A percentile compares a stretch with the other conserved stretches of the same genome.
phyloP scores from a whole-genome alignment of 2,329 filamentous ascomycete genomes.

The Boeremia lycopersici region DNA sequence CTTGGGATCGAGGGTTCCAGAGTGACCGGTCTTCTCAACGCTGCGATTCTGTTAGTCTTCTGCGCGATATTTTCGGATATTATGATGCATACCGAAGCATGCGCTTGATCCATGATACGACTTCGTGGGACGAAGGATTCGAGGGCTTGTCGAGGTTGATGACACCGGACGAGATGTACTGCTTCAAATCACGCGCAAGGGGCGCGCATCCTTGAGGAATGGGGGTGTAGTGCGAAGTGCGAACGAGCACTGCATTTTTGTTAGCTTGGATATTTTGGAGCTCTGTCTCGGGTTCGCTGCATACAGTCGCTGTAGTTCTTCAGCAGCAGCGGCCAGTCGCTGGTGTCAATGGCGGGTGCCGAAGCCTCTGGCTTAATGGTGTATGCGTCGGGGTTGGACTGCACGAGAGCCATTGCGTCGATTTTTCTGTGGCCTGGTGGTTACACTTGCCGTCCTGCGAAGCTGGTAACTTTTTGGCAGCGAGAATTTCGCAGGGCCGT shows the following conservation, averaged over 20 bases:
- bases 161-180: constrained; percentile 94
- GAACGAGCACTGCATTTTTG: constrained; percentile 73
- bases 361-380: constrained; percentile 90
- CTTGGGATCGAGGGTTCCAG: constrained; percentile 96
- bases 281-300: constrained; percentile 51
- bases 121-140: constrained; percentile 97
- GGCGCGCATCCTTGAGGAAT: constrained; percentile 93
- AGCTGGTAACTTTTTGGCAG: constrained; percentile 34
- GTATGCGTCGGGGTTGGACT: constrained; percentile 67
- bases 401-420: constrained; percentile 45
- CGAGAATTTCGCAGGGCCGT: constrained; percentile 12
- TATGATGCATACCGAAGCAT: constrained; percentile 73
- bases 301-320: constrained; percentile 94
- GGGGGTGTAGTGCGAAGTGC: constrained; percentile 95
- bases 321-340: constrained; percentile 88
- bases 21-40: constrained; percentile 96
- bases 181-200: constrained; percentile 92
- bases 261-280: constrained; percentile 30
- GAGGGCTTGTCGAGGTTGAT: constrained; percentile 98
- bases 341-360: constrained; percentile 80
- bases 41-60: constrained; percentile 51
- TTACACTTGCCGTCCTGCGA: constrained; percentile 35
- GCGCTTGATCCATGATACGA: constrained; percentile 98
- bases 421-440: constrained; percentile 25
- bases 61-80: background rate